Base-by-base conservation (phyloP, 768 basidiomycete species). In the Tulasnella sp. region DNA sequence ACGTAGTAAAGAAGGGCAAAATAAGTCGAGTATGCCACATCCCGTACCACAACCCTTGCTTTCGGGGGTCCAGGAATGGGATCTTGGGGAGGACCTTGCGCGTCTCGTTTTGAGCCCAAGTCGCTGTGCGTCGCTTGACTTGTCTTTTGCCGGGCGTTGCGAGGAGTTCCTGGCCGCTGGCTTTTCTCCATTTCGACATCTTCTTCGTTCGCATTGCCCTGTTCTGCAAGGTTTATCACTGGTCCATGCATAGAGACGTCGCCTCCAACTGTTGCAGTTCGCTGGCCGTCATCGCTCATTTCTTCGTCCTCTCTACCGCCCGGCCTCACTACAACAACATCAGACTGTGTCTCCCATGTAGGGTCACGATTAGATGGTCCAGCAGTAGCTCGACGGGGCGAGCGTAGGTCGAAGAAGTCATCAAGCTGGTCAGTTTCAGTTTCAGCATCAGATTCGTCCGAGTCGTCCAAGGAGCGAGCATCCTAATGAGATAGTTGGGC, bases 1-100 rank as follows among this genome's bases (percentile, higher is more conserved):
- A 94, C 94, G 85, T 94, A 96, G 85, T 94, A 95, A 18, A 96
- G 86, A 38, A 92, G 87, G 1, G 91, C 91, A 81, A 87, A 88
- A 84, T 91, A 92, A 1, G 92, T 92, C 34, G 88, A 84, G 84
- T 90, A 91, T 24, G 92, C 88, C 1, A 89, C 89, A 81, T 92
- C 91, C 46, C 85, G 84, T 24, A 92, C 86, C 44, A 90, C 84
- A 27, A 92, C 88, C 40, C 85, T 87, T 74, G 87, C 86, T 84
- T 91, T 92, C 68, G 83, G 86, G 2, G 90, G 90, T 10, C 91
- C 89, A 3, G 82, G 74, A 38, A 81, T 38, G 38, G 68, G 24
- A 34, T 62, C 56, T 77, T n/a, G 56, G 38, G n/a, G 56, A 62
- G 34, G 31, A 42, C 48, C 34, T 36, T 74, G 38, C 36, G 27